A percentile compares a stretch with the other conserved stretches of the same genome.
These are phyloP conservation scores for Podila clonocystis DNA, from an alignment of 192 early-diverging fungal genomes.

Conservation along the genomic window DNA sequence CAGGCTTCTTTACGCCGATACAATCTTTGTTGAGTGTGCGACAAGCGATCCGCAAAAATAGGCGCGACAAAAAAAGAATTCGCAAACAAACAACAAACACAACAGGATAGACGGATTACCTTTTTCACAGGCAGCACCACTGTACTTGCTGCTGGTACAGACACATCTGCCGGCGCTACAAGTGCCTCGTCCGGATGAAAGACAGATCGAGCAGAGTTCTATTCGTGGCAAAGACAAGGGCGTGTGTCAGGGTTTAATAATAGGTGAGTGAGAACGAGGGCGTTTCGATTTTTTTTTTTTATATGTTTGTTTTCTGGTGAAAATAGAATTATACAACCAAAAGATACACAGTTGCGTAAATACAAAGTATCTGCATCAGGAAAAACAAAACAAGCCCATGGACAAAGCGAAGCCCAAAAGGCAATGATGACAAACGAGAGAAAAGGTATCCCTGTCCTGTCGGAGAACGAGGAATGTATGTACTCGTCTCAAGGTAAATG, in stretches of 20 bases:
- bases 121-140: constrained; percentile 31
- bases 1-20: no score
- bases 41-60: no score
- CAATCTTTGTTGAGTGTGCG: no score
- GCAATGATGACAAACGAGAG: no score
- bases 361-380: no score
- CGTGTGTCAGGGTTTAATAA: neutral
- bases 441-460: no score
- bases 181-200: constrained; percentile 16
- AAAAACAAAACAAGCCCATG: no score
- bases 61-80: neutral
- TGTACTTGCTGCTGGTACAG: constrained; percentile 9
- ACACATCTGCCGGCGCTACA: constrained; percentile 20
- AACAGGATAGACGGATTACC: constrained; percentile 13
- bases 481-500: no score
- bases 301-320: neutral
- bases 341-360: no score
- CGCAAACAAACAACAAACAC: neutral
- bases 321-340: no score
- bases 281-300: neutral
- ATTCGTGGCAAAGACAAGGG: neutral
- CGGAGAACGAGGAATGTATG: no score
- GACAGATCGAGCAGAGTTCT: constrained; percentile 40
- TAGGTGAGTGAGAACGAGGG: neutral
- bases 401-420: no score